These are phyloP conservation scores for Cryptococcus hybrid DNA, from an alignment of 1,284 basidiomycete species.

Conservation along the genomic window DNA sequence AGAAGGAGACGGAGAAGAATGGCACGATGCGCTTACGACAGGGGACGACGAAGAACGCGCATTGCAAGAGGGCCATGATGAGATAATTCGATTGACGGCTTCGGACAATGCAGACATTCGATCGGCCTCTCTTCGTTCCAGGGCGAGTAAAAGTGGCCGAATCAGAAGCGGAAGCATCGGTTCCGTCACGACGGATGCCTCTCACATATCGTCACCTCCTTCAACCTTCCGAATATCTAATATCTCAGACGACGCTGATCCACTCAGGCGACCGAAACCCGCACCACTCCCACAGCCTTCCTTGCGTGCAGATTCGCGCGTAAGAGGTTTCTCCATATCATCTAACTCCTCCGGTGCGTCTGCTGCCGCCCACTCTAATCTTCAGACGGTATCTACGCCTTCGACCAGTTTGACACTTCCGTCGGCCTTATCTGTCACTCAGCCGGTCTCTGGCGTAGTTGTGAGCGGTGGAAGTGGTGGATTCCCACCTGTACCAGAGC, in stretches of 20 bases:
- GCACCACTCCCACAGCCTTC: not conserved
- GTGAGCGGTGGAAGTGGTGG: not conserved
- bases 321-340: slow-evolving; percentile 36
- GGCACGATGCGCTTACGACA: slow-evolving; percentile 16
- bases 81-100: not conserved
- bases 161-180: slow-evolving; percentile 30
- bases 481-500: slow-evolving; percentile 43
- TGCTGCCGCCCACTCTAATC: slow-evolving; percentile 21
- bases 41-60: not conserved
- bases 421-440: slow-evolving; percentile 8
- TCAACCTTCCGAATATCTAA: slow-evolving; percentile 10
- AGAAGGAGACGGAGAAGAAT: slow-evolving; percentile 16
- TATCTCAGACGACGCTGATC: slow-evolving; percentile 4
- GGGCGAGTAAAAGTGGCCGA: slow-evolving; percentile 4
- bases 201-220: slow-evolving; percentile 18
- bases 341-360: slow-evolving; percentile 31
- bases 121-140: not conserved
- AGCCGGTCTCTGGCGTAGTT: slow-evolving; percentile 1
- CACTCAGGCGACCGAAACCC: not conserved
- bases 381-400: slow-evolving; percentile 21
- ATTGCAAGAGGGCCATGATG: no score
- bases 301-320: slow-evolving; percentile 8
- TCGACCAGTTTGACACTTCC: slow-evolving; percentile 25
- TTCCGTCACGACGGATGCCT: slow-evolving; percentile 22
- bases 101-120: not conserved